Base-by-base conservation (phyloP, 495 filamentous ascomycete species). In the Podospora anserina region DNA sequence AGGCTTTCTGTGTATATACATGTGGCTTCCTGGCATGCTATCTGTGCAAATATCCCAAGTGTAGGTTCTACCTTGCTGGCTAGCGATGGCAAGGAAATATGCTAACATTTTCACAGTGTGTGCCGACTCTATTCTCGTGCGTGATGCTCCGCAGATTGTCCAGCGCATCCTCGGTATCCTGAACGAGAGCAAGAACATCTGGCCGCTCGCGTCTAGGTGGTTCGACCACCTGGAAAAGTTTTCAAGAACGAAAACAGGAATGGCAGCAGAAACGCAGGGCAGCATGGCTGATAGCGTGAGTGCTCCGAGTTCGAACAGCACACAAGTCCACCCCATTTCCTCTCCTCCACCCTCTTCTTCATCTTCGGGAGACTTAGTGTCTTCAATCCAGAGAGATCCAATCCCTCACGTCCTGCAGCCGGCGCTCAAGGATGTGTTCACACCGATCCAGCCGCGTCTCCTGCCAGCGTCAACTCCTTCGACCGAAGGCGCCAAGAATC, bases 21-120 rank as follows among this genome's bases (percentile, higher is more conserved):
- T 86, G 83, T 66, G 83, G 83, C 18, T 78, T 84, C 62, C 70
- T 86, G 2, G 79, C 83, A 5, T 79, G 76, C 18, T 84, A 86
- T 60, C 61, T 82, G 3, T 78, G 71, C 74, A 84, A 82, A 66
- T 83, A 81, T 55, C 81, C 82, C 15, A 71, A 75, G 27, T 61
- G 82, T 83, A 77, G 74, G 80, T 7, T 60, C 2, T 15, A 3
- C 59, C 11, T 39, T 34, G 19, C 18, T 30, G 7, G 7, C 7
- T 7, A 32, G 30, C 30, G 30, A 32, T 32, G 7, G 30, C n/a
- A 13, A 6, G 18, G 26, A 44, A 13, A 11, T 30, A 53, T 66
- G 44, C 19, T 67, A 19, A 70, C 26, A 5, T 3, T 5, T 23
- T 19, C 69, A 62, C 71, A 81, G 82, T 82, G 34, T 78, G 74